Conservation (phyloP, 345 rosid genomes). For the Rhodamnia rubescens region DNA sequence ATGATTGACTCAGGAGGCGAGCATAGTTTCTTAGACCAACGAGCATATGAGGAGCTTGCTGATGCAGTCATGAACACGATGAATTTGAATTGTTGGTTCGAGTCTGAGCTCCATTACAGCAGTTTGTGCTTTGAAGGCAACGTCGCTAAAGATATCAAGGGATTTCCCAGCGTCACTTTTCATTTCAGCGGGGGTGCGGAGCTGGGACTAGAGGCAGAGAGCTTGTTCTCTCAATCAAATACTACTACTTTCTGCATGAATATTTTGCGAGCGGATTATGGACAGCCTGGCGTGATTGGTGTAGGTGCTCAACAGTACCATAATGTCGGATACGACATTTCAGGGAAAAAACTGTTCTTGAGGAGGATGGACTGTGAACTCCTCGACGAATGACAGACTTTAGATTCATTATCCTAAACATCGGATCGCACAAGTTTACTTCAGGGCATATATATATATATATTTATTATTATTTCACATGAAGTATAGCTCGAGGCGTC, state of each 20-base stretch:
- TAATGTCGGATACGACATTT: not conserved
- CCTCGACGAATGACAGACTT: not conserved
- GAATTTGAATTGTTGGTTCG: not conserved
- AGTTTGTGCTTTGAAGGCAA: not conserved
- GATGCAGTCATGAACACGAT: not conserved
- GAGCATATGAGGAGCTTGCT: not conserved
- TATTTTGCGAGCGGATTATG: not conserved
- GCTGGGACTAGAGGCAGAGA: not conserved
- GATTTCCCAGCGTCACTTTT: not conserved
- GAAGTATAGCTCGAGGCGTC: not conserved
- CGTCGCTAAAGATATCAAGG: not conserved
- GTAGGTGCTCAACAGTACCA: not conserved
- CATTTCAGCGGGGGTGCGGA: slow-evolving; percentile 1
- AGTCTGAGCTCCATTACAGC: not conserved
- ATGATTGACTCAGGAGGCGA: not conserved
- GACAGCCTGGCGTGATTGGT: not conserved
- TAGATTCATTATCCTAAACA: not conserved
- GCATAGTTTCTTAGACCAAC: not conserved
- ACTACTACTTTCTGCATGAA: not conserved
- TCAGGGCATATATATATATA: not conserved
- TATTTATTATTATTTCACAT: not conserved
- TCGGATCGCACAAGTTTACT: not conserved
- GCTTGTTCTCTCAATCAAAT: not conserved
- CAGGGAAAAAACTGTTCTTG: not conserved
- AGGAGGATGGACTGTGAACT: slow-evolving; percentile 4